Percentiles rank a stretch among this genome's conserved stretches.
Conservation (phyloP, 2,329 filamentous ascomycete species). For the Claviceps sp. region DNA sequence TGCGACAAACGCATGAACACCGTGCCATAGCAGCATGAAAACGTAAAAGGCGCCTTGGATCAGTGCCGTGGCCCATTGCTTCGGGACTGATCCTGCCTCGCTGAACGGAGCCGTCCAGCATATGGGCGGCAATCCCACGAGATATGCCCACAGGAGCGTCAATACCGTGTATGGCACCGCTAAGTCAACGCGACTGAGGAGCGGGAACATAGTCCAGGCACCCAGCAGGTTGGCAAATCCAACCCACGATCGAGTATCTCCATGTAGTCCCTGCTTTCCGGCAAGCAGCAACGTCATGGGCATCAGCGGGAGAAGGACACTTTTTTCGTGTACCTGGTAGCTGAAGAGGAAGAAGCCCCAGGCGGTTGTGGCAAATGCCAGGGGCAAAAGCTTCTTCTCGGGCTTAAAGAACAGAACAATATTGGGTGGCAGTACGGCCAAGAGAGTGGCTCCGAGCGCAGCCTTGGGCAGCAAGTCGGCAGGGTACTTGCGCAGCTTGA, state of each 20-base stretch:
- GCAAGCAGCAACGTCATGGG: conserved; percentile 85
- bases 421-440: conserved; percentile 67
- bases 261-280: conserved; percentile 61
- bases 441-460: conserved; percentile 61
- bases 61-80: conserved; percentile 44
- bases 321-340: conserved; percentile 98
- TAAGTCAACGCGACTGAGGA: conserved; percentile 75
- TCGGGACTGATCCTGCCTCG: conserved; percentile 21
- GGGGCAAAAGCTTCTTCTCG: conserved; percentile 60
- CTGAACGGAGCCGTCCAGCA: conserved; percentile 56
- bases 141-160: conserved; percentile 78
- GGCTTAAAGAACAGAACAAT: conserved; percentile 67
- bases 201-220: conserved; percentile 85
- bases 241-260: conserved; percentile 73
- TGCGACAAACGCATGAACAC: conserved; percentile 51
- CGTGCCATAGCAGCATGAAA: conserved; percentile 70
- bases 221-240: conserved; percentile 90
- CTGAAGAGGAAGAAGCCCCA: conserved; percentile 98
- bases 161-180: conserved; percentile 74
- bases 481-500: conserved; percentile 73
- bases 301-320: conserved; percentile 77
- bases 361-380: conserved; percentile 68
- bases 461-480: conserved; percentile 58
- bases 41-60: conserved; percentile 66
- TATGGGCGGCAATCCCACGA: conserved; percentile 74